These are phyloP conservation scores for Lactifluus rugatus DNA, from an alignment of 768 basidiomycete genomes.

Conservation along the genomic window DNA sequence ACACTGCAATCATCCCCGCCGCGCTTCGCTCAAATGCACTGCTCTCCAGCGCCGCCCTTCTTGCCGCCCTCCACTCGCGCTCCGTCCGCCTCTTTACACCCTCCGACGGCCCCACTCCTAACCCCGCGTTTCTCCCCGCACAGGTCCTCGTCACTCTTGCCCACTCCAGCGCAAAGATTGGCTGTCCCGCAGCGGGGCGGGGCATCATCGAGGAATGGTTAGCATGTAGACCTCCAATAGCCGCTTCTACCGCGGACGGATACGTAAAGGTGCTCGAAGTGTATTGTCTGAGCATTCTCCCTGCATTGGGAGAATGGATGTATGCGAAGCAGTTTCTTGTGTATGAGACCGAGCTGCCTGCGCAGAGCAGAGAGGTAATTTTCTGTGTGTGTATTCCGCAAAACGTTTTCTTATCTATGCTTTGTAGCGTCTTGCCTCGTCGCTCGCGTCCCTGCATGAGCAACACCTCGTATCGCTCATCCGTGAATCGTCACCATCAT, in stretches of 20 bases:
- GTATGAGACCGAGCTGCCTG: constrained; percentile 57
- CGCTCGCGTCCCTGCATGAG: constrained; percentile 8
- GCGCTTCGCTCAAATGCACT: constrained; percentile 42
- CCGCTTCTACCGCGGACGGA: constrained; percentile 29
- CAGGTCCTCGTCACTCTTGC: constrained; percentile 63
- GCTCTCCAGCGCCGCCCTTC: constrained; percentile 49
- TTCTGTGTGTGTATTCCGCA: background rate
- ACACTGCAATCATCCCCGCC: constrained; percentile 38
- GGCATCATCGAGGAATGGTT: constrained; percentile 75
- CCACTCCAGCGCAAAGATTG: constrained; percentile 59
- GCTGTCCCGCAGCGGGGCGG: constrained; percentile 49
- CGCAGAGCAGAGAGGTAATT: constrained; percentile 42
- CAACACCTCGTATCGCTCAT: constrained; percentile 8
- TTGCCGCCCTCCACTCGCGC: constrained; percentile 47
- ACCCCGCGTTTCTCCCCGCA: constrained; percentile 53
- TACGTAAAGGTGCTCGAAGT: constrained; percentile 70
- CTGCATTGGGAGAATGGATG: constrained; percentile 68
- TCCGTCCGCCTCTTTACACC: constrained; percentile 65
- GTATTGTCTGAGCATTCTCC: constrained; percentile 65
- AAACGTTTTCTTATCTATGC: too few relatives aligned
- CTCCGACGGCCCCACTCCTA: constrained; percentile 28
- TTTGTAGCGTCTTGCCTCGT: constrained; percentile 5
- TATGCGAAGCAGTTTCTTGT: constrained; percentile 68
- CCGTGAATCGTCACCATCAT: background rate
- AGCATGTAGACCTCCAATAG: constrained; percentile 39